These are phyloP conservation scores for Coemansia sp. DNA, from an alignment of 192 early-diverging fungal species.

Conservation along the genomic window DNA sequence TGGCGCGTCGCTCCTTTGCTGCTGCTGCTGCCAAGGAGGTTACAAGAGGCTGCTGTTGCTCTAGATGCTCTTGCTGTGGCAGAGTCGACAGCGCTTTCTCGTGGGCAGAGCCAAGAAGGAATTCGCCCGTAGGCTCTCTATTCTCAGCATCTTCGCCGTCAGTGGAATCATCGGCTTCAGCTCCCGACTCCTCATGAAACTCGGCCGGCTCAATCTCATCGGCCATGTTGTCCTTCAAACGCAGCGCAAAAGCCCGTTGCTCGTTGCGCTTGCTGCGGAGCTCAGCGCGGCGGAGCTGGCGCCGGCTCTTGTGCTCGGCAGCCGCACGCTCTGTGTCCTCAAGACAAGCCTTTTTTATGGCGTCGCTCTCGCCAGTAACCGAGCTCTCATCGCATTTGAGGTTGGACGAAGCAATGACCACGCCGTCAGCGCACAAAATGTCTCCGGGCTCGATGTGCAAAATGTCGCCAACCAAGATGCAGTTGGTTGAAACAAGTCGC, in stretches of 20 bases:
- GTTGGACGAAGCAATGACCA: constrained; percentile 77
- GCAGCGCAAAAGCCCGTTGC: constrained; percentile 27
- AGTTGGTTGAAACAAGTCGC: constrained; percentile 65
- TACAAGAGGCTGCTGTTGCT: constrained; percentile 2
- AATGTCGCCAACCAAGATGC: constrained; percentile 89
- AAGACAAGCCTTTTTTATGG: constrained; percentile 70
- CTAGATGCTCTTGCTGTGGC: background rate
- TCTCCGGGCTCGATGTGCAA: constrained; percentile 85
- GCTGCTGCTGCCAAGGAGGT: background rate
- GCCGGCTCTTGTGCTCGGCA: constrained; percentile 29
- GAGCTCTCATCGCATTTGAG: constrained; percentile 87
- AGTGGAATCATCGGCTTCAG: constrained; percentile 46
- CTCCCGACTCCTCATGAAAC: constrained; percentile 16
- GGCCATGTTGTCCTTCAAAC: constrained; percentile 6
- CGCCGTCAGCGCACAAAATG: constrained; percentile 86
- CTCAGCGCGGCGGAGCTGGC: constrained; percentile 43
- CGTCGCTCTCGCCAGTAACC: constrained; percentile 91
- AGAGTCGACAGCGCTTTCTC: background rate
- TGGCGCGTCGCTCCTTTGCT: constrained; percentile 9
- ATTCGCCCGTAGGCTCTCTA: background rate
- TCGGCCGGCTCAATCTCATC: constrained; percentile 32
- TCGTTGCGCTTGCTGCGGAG: constrained; percentile 45
- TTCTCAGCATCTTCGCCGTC: constrained; percentile 23
- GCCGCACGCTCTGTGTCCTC: constrained; percentile 43
- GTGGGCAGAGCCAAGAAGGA: background rate